Evolutionary conservation across 352 stramenopile species (phyloP).

Genomic region (Phytophthora boehmeriae): DNA sequence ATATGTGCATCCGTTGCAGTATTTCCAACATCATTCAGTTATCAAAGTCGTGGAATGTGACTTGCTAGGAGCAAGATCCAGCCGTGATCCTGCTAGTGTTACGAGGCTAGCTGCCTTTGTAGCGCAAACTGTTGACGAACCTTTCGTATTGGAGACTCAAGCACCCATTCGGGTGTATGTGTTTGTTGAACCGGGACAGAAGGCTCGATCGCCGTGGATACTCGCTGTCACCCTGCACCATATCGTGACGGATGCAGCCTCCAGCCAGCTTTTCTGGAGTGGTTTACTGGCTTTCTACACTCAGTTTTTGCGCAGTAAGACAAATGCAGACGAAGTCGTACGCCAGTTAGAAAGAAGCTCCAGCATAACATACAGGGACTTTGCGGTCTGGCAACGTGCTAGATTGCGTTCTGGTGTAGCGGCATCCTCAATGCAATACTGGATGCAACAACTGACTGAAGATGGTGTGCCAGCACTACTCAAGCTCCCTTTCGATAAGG

Average conservation of each 20-base stretch:
- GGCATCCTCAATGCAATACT: conserved; percentile 48
- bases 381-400: conserved; percentile 47
- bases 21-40: conserved; percentile 19
- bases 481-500: conserved; percentile 48
- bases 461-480: conserved; percentile 28
- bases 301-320: conserved; percentile 1
- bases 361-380: conserved; percentile 52
- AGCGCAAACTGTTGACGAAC: conserved; percentile 13
- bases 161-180: conserved; percentile 48
- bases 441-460: conserved; percentile 41
- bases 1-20: conserved; percentile 22
- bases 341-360: conserved; percentile 11
- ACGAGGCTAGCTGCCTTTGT: conserved; percentile 31
- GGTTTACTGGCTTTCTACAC: conserved; percentile 41
- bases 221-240: conserved; percentile 56
- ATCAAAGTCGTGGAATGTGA: conserved; percentile 8
- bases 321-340: background rate
- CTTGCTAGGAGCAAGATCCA: background rate
- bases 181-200: conserved; percentile 8
- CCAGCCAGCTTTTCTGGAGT: conserved; percentile 50
- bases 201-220: conserved; percentile 24
- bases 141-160: conserved; percentile 46
- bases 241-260: conserved; percentile 59
- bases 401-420: conserved; percentile 43
- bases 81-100: background rate